phyloP scores from a whole-genome alignment of 495 filamentous ascomycete species.

The Beverwykella pulmonaria region DNA sequence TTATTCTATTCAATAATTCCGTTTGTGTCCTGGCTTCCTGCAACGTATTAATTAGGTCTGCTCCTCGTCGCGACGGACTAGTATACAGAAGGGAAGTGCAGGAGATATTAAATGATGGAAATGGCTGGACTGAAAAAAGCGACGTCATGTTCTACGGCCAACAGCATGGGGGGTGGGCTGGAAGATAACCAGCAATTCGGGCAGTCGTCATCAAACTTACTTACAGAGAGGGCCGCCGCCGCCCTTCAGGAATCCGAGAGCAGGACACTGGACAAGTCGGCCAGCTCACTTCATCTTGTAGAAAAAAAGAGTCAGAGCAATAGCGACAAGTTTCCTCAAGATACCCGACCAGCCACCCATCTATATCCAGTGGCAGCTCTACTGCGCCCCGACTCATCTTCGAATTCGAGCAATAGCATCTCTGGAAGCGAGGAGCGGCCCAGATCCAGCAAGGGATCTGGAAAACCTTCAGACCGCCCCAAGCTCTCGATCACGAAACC shows the following conservation, averaged over 20 bases:
- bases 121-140: constrained; percentile 18
- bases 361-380: constrained; percentile 15
- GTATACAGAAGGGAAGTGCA: neutral
- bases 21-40: too few relatives aligned
- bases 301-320: neutral
- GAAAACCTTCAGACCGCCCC: neutral
- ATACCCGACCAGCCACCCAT: neutral
- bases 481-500: neutral
- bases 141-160: constrained; percentile 10
- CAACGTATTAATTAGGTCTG: too few relatives aligned
- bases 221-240: constrained; percentile 18
- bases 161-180: neutral
- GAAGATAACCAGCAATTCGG: constrained; percentile 25
- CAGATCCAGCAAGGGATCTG: constrained; percentile 5
- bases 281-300: neutral
- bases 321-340: neutral
- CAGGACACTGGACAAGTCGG: neutral
- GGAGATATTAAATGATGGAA: neutral
- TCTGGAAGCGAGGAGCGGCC: neutral
- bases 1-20: neutral
- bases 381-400: constrained; percentile 19
- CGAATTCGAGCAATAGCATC: constrained; percentile 3
- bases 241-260: constrained; percentile 1
- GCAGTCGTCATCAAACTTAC: constrained; percentile 5
- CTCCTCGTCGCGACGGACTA: too few relatives aligned